Conservation (phyloP, 1,284 basidiomycete genomes). For the Ceratobasidium sp. region DNA sequence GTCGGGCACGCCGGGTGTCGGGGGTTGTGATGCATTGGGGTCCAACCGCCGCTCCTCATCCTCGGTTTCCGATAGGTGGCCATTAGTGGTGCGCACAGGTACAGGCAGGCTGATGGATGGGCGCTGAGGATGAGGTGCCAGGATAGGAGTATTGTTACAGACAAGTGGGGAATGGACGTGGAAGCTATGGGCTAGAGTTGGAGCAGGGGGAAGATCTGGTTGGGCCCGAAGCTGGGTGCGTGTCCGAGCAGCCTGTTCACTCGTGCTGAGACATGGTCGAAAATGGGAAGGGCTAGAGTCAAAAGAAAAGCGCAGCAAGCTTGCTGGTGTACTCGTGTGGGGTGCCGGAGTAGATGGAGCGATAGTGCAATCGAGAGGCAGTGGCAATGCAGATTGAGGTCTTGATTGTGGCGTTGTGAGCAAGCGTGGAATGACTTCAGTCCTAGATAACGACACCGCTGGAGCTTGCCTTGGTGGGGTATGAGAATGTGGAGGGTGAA, state of each 20-base stretch:
- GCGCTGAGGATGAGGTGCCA: background rate
- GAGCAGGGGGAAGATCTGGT: background rate
- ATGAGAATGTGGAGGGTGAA: no score
- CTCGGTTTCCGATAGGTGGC: background rate
- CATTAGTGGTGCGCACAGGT: background rate
- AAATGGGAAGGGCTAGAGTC: background rate
- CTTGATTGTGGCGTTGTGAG: background rate
- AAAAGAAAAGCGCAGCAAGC: background rate
- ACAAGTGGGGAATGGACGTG: background rate
- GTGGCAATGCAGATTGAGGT: background rate
- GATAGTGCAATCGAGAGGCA: background rate
- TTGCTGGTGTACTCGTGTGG: background rate
- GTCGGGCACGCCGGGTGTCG: background rate
- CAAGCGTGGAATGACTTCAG: no score
- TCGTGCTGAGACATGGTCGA: background rate
- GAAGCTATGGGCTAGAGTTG: background rate
- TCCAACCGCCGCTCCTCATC: background rate
- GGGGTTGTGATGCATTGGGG: background rate
- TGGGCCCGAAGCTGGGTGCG: background rate
- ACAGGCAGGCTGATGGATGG: background rate
- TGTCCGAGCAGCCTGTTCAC: background rate
- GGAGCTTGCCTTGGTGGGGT: no score
- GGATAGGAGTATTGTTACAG: background rate
- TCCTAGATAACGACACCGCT: no score
- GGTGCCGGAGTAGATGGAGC: no score